A percentile compares a stretch with the other conserved stretches of the same genome.
Conservation (phyloP, 495 filamentous ascomycete genomes). For the Penicillium crystallinum region DNA sequence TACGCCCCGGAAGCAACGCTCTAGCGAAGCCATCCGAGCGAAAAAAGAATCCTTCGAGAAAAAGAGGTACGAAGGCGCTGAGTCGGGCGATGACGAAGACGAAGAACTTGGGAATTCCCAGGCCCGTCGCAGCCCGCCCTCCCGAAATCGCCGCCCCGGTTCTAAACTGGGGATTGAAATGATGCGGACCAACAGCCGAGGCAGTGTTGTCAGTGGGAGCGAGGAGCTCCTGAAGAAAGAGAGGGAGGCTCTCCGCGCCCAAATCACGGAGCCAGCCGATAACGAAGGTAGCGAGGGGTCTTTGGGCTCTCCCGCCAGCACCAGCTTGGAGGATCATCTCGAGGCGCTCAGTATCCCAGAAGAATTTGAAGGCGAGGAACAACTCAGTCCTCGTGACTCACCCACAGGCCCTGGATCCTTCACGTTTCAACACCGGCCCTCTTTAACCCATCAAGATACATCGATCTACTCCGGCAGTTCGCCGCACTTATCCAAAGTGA, state of each 20-base stretch:
- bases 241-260: conserved; percentile 28
- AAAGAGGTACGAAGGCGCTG: conserved; percentile 68
- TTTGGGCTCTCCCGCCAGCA: conserved; percentile 23
- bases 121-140: conserved; percentile 54
- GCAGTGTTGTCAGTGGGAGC: conserved; percentile 63
- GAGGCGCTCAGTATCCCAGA: conserved; percentile 39
- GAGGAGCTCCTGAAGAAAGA: conserved; percentile 41
- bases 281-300: conserved; percentile 21
- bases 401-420: conserved; percentile 10
- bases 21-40: conserved; percentile 70
- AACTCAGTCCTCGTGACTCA: conserved; percentile 22
- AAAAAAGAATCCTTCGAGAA: conserved; percentile 74
- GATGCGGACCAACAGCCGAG: conserved; percentile 91
- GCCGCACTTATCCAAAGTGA: too few species aligned
- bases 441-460: conserved; percentile 20
- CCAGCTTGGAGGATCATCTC: conserved; percentile 31
- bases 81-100: conserved; percentile 89
- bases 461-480: conserved; percentile 18
- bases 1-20: conserved; percentile 60
- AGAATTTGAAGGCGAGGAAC: conserved; percentile 30
- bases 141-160: conserved; percentile 46
- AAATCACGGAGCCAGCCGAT: conserved; percentile 19
- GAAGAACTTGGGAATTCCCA: conserved; percentile 70
- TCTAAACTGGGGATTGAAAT: conserved; percentile 90
- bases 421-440: conserved; percentile 18